Conservation (phyloP, 768 basidiomycete species). For the Pleurotus pulmonarius region DNA sequence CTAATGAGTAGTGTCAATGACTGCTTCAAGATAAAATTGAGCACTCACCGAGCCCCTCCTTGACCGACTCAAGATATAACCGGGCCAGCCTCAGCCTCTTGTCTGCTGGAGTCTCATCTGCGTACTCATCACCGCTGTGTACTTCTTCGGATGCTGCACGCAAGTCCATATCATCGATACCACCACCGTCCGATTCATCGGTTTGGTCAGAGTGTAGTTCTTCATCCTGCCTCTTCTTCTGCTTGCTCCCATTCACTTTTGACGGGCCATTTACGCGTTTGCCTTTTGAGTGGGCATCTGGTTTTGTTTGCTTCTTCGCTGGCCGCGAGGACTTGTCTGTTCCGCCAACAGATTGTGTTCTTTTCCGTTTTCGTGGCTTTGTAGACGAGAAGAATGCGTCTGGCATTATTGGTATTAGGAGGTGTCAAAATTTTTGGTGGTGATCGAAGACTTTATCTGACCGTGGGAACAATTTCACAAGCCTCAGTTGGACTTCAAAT, state of each 20-base stretch:
- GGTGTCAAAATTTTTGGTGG: too few species aligned
- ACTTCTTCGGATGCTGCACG: slow-evolving; percentile 49
- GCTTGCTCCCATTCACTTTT: slow-evolving; percentile 19
- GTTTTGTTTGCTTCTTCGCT: neutral
- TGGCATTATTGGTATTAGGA: slow-evolving; percentile 8
- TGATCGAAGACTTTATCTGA: too few species aligned
- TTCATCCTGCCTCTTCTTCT: slow-evolving; percentile 44
- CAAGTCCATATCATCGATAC: slow-evolving; percentile 62
- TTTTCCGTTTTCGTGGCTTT: slow-evolving; percentile 14
- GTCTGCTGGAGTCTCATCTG: slow-evolving; percentile 87
- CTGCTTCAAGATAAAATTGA: too few species aligned
- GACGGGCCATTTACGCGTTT: slow-evolving; percentile 7
- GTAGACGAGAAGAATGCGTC: slow-evolving; percentile 13
- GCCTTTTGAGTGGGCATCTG: slow-evolving; percentile 1
- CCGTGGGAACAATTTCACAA: too few species aligned
- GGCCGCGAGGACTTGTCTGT: neutral
- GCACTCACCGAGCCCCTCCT: slow-evolving; percentile 63
- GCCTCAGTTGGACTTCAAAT: too few species aligned
- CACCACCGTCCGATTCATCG: slow-evolving; percentile 30
- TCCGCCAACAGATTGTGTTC: neutral
- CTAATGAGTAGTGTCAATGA: slow-evolving; percentile 25
- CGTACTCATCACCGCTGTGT: slow-evolving; percentile 78
- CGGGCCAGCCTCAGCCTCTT: slow-evolving; percentile 90
- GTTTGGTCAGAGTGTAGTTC: slow-evolving; percentile 78
- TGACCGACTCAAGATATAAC: slow-evolving; percentile 83